Evolutionary conservation across 208 protist genomes (phyloP), one percentile per base, ranked within the genome.

Genomic region (Kentomonas sorsogonicus): DNA sequence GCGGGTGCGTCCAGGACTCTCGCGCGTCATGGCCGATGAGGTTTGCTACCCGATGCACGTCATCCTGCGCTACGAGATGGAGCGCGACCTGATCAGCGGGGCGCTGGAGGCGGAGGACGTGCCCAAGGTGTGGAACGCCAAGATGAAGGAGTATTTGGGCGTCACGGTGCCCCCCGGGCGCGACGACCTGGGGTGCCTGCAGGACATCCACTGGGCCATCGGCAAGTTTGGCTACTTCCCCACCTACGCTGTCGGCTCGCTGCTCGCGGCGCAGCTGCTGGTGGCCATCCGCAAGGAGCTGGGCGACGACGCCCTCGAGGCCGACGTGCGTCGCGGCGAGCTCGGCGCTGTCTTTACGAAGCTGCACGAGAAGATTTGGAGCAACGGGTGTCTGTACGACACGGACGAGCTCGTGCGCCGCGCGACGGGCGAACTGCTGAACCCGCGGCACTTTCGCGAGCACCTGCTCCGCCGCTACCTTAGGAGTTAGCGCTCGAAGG

Each of bases 41-140:
- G 65, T 95, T 13, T 89, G 79, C 60, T 97, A 97, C 76, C 77
- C 83, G 4, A 48, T 96, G 38, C 92, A 97, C 53, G 71, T 97
- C 40, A 89, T 95, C 45, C 57, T 97, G 40, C 75, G 92, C 34
- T 95, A 85, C 70, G 87, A 94, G 41, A 89, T 97, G 27, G 89
- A 97, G 71, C 72, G 77, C 27, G 83, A 66, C 43, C 58, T 97
- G 11, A 79, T 97, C 25, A 72, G 89, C 38, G 89, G 83, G 16
- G 81, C 71, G 29, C 65, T 94, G 45, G 68, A 83, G 58, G 81
- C 73, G 9, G 83, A 85, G 31, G 87, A 93, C 26, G 63, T 97
- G 36, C 87, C 89, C 20, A 56, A 56, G 7, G 76, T 83, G 47
- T 94, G 88, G 87, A 87, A 88, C 50, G 71, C 69, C 23, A 92